Conservation (phyloP, 805 yeast species). For the Zygosaccharomyces gambellarensis region DNA sequence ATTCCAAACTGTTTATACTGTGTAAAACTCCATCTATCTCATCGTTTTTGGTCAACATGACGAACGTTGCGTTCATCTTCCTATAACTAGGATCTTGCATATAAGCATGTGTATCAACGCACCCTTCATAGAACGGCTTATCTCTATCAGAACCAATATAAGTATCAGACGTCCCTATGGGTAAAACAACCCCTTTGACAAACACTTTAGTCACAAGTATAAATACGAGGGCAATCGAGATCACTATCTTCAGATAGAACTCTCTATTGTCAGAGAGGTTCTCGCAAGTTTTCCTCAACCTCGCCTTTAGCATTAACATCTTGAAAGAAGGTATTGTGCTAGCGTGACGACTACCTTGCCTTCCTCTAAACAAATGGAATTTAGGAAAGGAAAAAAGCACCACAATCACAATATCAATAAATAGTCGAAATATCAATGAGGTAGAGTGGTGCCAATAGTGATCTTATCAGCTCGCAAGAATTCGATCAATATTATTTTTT, state of each 20-base stretch:
- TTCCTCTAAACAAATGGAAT: background rate
- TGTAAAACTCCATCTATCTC: conserved; percentile 74
- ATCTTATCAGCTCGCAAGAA: background rate
- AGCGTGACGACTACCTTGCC: background rate
- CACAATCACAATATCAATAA: background rate
- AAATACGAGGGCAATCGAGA: background rate
- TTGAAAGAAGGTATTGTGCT: background rate
- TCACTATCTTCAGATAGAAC: background rate
- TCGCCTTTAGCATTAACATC: background rate
- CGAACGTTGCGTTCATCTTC: conserved; percentile 78
- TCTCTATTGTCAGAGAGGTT: background rate
- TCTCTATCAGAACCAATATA: conserved; percentile 31
- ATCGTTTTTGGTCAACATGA: conserved; percentile 74
- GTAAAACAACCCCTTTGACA: conserved; percentile 2
- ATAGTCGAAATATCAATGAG: background rate
- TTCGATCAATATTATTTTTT: background rate
- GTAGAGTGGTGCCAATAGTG: background rate
- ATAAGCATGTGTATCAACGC: conserved; percentile 45
- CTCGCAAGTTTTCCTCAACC: background rate
- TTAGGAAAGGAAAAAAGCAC: background rate
- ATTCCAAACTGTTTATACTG: conserved; percentile 70
- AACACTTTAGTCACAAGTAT: background rate
- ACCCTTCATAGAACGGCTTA: conserved; percentile 51
- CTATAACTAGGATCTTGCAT: conserved; percentile 22
- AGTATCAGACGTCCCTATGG: conserved; percentile 10